Conservation (phyloP, 768 basidiomycete species). For the Austroboletus eburneus region DNA sequence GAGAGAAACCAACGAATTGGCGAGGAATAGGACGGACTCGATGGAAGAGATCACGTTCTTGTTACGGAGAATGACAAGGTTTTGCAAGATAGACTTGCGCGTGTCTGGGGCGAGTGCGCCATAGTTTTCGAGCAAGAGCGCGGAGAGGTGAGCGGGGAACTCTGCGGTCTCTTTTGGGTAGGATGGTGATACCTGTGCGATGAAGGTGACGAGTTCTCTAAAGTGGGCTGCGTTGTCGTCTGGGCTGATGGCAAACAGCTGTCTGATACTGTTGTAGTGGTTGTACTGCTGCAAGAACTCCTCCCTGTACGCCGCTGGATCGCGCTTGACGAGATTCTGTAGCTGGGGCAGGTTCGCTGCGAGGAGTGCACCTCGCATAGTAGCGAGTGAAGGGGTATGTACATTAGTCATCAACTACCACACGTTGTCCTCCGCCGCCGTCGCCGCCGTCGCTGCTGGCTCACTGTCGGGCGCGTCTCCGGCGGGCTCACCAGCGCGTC, state of each 20-base stretch:
- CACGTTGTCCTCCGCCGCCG: constrained; percentile 1
- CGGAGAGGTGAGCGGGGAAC: constrained; percentile 77
- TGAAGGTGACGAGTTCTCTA: constrained; percentile 83
- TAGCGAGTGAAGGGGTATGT: background rate
- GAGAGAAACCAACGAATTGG: constrained; percentile 5
- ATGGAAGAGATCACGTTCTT: constrained; percentile 90
- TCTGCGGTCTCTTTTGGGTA: constrained; percentile 89
- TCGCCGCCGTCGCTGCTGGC: constrained; percentile 1
- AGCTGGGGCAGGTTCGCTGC: constrained; percentile 91
- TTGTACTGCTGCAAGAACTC: constrained; percentile 98
- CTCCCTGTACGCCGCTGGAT: constrained; percentile 85
- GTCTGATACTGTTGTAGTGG: constrained; percentile 83
- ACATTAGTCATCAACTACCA: constrained; percentile 18
- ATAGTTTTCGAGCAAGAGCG: constrained; percentile 76
- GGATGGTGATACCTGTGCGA: constrained; percentile 53
- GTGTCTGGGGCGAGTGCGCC: constrained; percentile 73
- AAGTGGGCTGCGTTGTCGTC: constrained; percentile 84
- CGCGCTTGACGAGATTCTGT: constrained; percentile 95
- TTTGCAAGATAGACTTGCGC: constrained; percentile 81
- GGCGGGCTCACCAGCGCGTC: background rate
- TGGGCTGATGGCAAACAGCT: constrained; percentile 80
- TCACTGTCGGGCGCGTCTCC: background rate
- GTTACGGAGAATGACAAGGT: constrained; percentile 88
- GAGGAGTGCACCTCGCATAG: constrained; percentile 41
- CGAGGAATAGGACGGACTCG: constrained; percentile 55